Conservation (phyloP, 805 yeast genomes). For the Grigorovia transvaalensis region DNA sequence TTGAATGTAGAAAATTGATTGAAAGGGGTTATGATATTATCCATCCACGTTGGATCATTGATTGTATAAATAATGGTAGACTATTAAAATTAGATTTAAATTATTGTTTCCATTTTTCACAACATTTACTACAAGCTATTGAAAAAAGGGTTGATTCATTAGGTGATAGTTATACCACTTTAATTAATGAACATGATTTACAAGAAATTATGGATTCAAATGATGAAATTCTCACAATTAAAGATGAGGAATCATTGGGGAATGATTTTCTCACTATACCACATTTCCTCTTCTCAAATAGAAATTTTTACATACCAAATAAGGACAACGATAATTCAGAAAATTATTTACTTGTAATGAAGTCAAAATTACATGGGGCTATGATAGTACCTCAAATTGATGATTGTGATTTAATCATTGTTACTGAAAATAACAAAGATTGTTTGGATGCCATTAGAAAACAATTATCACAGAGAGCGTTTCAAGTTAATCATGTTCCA, state of each 20-base stretch:
- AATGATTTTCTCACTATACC: constrained; percentile 8
- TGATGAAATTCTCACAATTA: background rate
- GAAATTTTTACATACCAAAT: constrained; percentile 28
- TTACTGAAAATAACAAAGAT: constrained; percentile 10
- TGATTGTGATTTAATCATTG: constrained; percentile 34
- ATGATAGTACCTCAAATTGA: constrained; percentile 20
- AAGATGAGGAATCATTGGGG: background rate
- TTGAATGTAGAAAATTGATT: constrained; percentile 31
- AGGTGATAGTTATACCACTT: constrained; percentile 48
- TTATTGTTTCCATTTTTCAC: constrained; percentile 40
- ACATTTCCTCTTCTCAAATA: constrained; percentile 29
- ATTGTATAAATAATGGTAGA: constrained; percentile 32
- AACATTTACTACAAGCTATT: constrained; percentile 20
- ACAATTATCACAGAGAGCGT: background rate
- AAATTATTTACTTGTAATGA: constrained; percentile 9
- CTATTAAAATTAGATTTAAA: constrained; percentile 49
- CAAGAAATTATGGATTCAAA: background rate
- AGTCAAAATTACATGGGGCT: constrained; percentile 39
- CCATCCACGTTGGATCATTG: constrained; percentile 62
- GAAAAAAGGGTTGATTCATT: constrained; percentile 38
- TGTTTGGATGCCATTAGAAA: background rate
- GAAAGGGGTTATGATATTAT: constrained; percentile 50
- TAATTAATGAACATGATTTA: background rate
- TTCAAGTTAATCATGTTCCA: constrained; percentile 3
- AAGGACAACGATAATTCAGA: constrained; percentile 1